These are phyloP conservation scores for Naganishia vishniacii DNA, from an alignment of 768 basidiomycete species.

Conservation along the genomic window DNA sequence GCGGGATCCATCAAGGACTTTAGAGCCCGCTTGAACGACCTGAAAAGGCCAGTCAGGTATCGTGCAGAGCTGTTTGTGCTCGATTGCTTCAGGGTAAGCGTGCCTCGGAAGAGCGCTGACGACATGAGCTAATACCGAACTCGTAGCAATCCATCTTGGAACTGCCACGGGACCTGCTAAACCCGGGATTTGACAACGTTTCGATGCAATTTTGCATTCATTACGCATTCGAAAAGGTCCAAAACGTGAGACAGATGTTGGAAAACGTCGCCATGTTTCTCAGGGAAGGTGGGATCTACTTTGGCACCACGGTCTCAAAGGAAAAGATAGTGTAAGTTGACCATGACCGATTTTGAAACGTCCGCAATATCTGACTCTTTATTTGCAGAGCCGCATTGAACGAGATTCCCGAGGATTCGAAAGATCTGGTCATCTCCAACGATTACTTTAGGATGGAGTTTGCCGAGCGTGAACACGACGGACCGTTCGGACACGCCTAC, in stretches of 20 bases:
- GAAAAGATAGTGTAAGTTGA: constrained; percentile 70
- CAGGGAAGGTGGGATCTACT: constrained; percentile 77
- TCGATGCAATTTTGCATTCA: constrained; percentile 99
- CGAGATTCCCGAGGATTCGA: constrained; percentile 59
- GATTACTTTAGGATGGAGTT: constrained; percentile 83
- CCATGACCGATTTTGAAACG: background rate
- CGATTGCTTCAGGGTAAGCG: constrained; percentile 74
- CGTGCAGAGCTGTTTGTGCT: constrained; percentile 74
- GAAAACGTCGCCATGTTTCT: constrained; percentile 78
- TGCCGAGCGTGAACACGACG: constrained; percentile 59
- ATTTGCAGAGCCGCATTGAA: constrained; percentile 65
- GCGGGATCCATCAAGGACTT: constrained; percentile 73
- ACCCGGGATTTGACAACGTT: constrained; percentile 80
- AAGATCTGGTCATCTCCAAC: constrained; percentile 81
- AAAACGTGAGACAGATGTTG: constrained; percentile 85
- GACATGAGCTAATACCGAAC: no score
- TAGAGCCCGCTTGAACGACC: constrained; percentile 57
- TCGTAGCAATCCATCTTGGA: constrained; percentile 15
- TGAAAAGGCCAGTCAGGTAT: constrained; percentile 56
- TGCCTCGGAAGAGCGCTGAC: no score
- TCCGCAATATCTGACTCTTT: background rate
- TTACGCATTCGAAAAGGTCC: constrained; percentile 89
- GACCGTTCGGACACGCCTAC: constrained; percentile 83
- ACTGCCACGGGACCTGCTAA: constrained; percentile 42
- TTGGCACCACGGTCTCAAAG: constrained; percentile 94